Base-by-base conservation (phyloP, 2,329 filamentous ascomycete species). In the Alternaria conjuncta region DNA sequence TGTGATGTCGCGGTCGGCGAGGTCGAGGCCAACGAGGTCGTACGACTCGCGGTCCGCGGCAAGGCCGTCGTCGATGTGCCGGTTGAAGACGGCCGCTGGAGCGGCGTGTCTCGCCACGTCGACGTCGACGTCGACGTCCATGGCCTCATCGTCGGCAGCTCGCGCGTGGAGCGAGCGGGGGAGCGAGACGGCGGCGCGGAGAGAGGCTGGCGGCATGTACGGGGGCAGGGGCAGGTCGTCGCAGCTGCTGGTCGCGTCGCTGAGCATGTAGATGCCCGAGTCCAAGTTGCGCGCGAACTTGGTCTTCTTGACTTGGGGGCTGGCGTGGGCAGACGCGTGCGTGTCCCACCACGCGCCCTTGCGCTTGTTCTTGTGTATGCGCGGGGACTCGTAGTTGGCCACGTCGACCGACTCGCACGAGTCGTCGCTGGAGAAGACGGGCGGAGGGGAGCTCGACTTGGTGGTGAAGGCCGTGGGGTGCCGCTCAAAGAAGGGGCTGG, bases 361-460 rank as follows among this genome's bases (percentile, higher is more conserved):
- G 55, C 71, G 72, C 57, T 79, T 79, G 46, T 76, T 69, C 64
- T 79, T 79, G 57, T 67, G 61, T 20, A 74, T 69, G 18, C 77
- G 74, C 6, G 75, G 76, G 1, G 75, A 73, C 28, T 73, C 63
- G 50, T 79, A 79, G 43, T 78, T 78, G 28, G 65, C 64, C 15
- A 76, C 64, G 43, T 78, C 77, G 4, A 68, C 72, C 2, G 67
- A 72, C 21, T 76, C 75, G 5, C 65, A 61, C 2, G 76, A 73
- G 28, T 74, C 75, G 41, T 78, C 75, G 36, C 74, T 77, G 18
- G 77, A 79, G 63, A 79, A 79, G 0, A 78, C 60, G 1, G 76
- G 73, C 10, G 75, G 73, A 13, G 75, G 72, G 6, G 71, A 74
- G 61, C 75, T 78, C 7, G 76, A 78, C 12, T 76, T 75, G n/a